These are phyloP conservation scores for Candida chauliodis DNA, from an alignment of 805 yeast genomes.

Conservation along the genomic window DNA sequence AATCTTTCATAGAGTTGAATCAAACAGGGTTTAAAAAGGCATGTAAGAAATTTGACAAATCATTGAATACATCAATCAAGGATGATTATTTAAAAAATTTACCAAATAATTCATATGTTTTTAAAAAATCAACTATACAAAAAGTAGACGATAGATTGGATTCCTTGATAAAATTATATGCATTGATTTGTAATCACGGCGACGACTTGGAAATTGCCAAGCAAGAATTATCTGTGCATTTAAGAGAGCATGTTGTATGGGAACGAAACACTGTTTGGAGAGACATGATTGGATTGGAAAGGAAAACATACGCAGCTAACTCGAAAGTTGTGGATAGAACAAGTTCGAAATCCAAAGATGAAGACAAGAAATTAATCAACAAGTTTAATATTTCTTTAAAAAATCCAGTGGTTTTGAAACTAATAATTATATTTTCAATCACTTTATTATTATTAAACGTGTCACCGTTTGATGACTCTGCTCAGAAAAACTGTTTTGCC, in stretches of 20 bases:
- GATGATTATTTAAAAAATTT: slow-evolving; percentile 44
- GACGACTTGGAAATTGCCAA: slow-evolving; percentile 43
- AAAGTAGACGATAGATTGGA: slow-evolving; percentile 31
- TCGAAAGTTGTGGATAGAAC: slow-evolving; percentile 18
- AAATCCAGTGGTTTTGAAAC: slow-evolving; percentile 39
- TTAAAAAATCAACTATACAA: slow-evolving; percentile 28
- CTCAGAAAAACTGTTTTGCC: slow-evolving; percentile 60
- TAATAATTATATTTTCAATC: slow-evolving; percentile 44
- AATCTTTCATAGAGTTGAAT: slow-evolving; percentile 49
- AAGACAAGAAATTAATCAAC: slow-evolving; percentile 12
- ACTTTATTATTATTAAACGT: slow-evolving; percentile 38
- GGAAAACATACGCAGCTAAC: slow-evolving; percentile 75
- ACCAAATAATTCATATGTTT: slow-evolving; percentile 38
- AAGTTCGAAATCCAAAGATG: slow-evolving; percentile 13
- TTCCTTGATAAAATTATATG: slow-evolving; percentile 29
- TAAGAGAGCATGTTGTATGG: slow-evolving; percentile 55
- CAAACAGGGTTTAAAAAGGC: slow-evolving; percentile 53
- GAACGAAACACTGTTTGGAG: slow-evolving; percentile 56
- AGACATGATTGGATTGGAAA: slow-evolving; percentile 61
- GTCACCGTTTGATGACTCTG: slow-evolving; percentile 31
- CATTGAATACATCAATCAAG: slow-evolving; percentile 41
- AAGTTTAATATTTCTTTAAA: slow-evolving; percentile 23
- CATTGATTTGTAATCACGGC: slow-evolving; percentile 38
- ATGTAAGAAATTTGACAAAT: slow-evolving; percentile 51
- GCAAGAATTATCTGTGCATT: slow-evolving; percentile 53